Base-by-base conservation (phyloP, 2,329 filamentous ascomycete species). In the Penicillium glabrum region DNA sequence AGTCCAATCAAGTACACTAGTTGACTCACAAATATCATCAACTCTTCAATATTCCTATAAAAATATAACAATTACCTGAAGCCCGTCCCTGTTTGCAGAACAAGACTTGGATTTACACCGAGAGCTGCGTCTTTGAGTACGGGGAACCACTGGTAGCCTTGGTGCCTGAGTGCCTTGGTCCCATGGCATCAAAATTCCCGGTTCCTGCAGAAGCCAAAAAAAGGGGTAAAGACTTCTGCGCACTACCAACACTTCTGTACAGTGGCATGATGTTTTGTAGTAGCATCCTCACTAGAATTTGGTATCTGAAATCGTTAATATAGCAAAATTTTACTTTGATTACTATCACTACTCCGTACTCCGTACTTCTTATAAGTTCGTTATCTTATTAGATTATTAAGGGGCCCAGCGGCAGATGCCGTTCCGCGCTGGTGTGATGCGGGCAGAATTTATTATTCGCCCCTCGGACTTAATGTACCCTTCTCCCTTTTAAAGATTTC, bases 361-460 rank as follows among this genome's bases (percentile, higher is more conserved):
- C 16, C 16, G 35, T n/a, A n/a, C 11, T 44, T 44, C 21, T 11
- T 24, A 48, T 31, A 14, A 31, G 11, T 31, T 14, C 11, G 5
- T 31, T 31, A 31, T 31, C 29, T 13, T 14, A 1, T 31, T 27
- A 21, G 44, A 37, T 46, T 60, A 66, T 62, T 61, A 61, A 61
- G 53, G 19, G 39, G 19, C 39, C 39, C n/a, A 41, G 19, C 51
- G 69, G 70, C 66, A 61, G 55, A 43, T 23, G 46, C 53, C 49
- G 59, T 72, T 72, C 70, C 70, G 70, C 63, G 54, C 69, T 72
- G 69, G 70, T 69, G 65, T 72, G 70, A 72, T 61, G 57, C 57
- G 46, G 57, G 60, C 53, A 46, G 52, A 56, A 60, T 59, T 61
- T 65, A 57, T 59, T 57, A 61, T 62, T 62, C 55, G 54, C 59